Evolutionary conservation across 1,139 yeast genomes (phyloP).

Genomic region (Yamadazyma mexicana): DNA sequence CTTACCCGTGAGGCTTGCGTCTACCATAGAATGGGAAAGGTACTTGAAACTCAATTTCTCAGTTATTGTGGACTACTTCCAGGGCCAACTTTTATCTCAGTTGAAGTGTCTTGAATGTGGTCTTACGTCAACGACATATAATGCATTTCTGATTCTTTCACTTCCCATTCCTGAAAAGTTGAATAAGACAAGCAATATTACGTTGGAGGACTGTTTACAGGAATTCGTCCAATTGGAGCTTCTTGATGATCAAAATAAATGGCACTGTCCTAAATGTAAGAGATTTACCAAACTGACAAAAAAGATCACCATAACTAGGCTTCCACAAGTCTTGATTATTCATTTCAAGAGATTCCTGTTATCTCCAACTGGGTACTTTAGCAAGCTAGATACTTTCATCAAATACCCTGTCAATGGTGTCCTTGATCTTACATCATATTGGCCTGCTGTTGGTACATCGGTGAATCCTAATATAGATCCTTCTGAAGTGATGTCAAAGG

Average conservation of each 20-base stretch:
- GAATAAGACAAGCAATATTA: conserved; percentile 24
- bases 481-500: conserved; percentile 26
- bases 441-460: conserved; percentile 60
- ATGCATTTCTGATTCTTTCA: conserved; percentile 73
- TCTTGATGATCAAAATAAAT: conserved; percentile 78
- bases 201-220: conserved; percentile 63
- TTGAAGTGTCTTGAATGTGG: conserved; percentile 75
- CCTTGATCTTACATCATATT: conserved; percentile 71
- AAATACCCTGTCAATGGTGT: conserved; percentile 55
- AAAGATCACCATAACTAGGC: conserved; percentile 64
- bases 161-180: conserved; percentile 63
- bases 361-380: conserved; percentile 43
- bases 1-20: conserved; percentile 78
- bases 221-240: conserved; percentile 68
- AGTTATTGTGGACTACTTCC: conserved; percentile 79
- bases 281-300: conserved; percentile 66
- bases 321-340: conserved; percentile 71
- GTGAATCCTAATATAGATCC: conserved; percentile 19
- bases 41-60: conserved; percentile 84
- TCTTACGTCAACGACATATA: conserved; percentile 83
- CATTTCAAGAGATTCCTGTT: conserved; percentile 78
- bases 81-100: conserved; percentile 86
- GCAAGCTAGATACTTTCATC: conserved; percentile 64
- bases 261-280: conserved; percentile 88
- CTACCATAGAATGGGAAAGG: conserved; percentile 94